These are phyloP conservation scores for Blastobotrys apis DNA, from an alignment of 1,139 yeast genomes.

Conservation along the genomic window DNA sequence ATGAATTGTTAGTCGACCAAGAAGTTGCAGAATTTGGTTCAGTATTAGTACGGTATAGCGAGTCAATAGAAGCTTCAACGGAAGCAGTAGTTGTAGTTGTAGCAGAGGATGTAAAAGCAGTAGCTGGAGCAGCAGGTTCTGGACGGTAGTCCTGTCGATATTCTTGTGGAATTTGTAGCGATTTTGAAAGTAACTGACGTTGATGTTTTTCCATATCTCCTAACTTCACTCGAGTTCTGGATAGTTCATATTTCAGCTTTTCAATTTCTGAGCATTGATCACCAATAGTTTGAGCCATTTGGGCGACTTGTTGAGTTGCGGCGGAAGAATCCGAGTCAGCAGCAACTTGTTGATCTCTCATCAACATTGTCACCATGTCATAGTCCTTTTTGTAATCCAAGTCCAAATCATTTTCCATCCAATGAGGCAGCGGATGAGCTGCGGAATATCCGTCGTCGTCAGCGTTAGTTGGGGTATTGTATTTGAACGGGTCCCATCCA, in stretches of 20 bases:
- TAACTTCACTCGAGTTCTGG: constrained; percentile 4
- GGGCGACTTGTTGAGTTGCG: constrained; percentile 5
- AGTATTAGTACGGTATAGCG: background rate
- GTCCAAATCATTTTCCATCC: constrained; percentile 15
- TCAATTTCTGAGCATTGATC: constrained; percentile 12
- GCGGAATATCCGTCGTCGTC: background rate
- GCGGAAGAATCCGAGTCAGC: constrained; percentile 1
- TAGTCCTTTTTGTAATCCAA: background rate
- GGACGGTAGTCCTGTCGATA: background rate
- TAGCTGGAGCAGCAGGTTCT: background rate
- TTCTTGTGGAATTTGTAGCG: background rate
- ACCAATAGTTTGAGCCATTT: constrained; percentile 11
- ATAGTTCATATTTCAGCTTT: constrained; percentile 9
- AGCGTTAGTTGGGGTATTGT: background rate
- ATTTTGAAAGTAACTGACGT: background rate
- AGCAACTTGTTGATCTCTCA: too few relatives aligned
- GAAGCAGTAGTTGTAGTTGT: background rate
- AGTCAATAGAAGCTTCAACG: background rate
- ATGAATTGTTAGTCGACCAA: background rate
- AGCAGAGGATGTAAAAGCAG: background rate
- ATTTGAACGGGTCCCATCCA: background rate
- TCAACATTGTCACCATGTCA: background rate
- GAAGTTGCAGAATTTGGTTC: constrained; percentile 5
- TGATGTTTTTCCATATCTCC: constrained; percentile 7
- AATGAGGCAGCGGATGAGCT: constrained; percentile 8